Evolutionary conservation across 768 basidiomycete species (phyloP).

Genomic region (Tricholoma sp.): DNA sequence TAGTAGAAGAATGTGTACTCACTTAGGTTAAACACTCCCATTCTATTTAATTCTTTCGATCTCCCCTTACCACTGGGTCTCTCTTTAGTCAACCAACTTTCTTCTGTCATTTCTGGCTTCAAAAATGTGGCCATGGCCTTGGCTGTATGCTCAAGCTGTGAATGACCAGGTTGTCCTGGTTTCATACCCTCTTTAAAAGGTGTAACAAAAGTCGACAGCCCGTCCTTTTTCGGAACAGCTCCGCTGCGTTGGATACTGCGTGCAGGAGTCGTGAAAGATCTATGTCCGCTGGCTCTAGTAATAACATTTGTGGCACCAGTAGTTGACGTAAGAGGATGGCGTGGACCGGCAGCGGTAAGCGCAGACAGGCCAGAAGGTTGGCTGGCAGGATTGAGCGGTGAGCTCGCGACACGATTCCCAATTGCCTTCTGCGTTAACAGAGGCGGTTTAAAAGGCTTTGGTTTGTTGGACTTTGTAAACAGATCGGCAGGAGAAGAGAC

Average conservation of each 20-base stretch:
- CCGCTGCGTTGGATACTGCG: not conserved
- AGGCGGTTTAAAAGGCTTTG: conserved; percentile 46
- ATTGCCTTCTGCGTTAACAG: conserved; percentile 21
- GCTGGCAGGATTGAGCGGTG: conserved; percentile 26
- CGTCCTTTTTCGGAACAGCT: conserved; percentile 15
- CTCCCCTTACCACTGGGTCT: conserved; percentile 4
- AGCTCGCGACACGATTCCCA: conserved; percentile 11
- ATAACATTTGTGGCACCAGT: conserved; percentile 7
- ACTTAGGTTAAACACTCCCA: conserved; percentile 43
- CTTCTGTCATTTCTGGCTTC: conserved; percentile 11
- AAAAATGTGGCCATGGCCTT: conserved; percentile 11
- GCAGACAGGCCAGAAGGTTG: conserved; percentile 4
- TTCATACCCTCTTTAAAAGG: conserved; percentile 56
- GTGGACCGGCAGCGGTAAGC: conserved; percentile 23
- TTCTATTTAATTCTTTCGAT: conserved; percentile 1
- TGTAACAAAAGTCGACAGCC: conserved; percentile 47
- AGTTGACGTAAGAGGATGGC: conserved; percentile 30
- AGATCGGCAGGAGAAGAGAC: conserved; percentile 6
- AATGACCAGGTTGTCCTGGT: conserved; percentile 36
- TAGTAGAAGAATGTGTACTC: conserved; percentile 28
- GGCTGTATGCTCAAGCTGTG: conserved; percentile 19
- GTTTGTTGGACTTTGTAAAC: conserved; percentile 14
- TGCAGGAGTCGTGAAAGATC: conserved; percentile 10
- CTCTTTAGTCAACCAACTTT: conserved; percentile 10
- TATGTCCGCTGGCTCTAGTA: not conserved